Conservation (phyloP, 768 basidiomycete genomes). For the Leccinum rimulosum region DNA sequence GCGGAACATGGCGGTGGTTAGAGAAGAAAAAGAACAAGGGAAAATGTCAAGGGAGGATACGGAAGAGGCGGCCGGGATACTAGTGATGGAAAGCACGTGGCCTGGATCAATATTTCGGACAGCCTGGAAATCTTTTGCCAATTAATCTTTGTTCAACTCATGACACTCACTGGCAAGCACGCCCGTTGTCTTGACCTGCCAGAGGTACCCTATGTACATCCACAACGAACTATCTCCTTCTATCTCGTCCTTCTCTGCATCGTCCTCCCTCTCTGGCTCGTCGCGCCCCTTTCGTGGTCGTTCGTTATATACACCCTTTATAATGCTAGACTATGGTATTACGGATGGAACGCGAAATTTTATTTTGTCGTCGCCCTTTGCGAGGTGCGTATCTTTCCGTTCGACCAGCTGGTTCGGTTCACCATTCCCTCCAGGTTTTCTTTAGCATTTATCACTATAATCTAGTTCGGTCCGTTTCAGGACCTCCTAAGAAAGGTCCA, state of each 20-base stretch:
- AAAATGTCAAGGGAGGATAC: slow-evolving; percentile 33
- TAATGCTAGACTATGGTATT: slow-evolving; percentile 41
- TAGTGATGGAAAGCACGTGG: background rate
- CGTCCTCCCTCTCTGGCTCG: slow-evolving; percentile 63
- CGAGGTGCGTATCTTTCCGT: slow-evolving; percentile 46
- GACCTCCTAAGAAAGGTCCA: slow-evolving; percentile 42
- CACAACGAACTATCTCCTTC: slow-evolving; percentile 47
- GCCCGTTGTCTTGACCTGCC: slow-evolving; percentile 12
- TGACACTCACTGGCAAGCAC: background rate
- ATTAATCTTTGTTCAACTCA: background rate
- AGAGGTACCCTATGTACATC: slow-evolving; percentile 38
- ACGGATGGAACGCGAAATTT: slow-evolving; percentile 36
- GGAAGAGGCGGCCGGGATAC: slow-evolving; percentile 14
- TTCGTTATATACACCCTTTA: slow-evolving; percentile 51
- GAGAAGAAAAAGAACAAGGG: slow-evolving; percentile 8
- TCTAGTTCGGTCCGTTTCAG: slow-evolving; percentile 47
- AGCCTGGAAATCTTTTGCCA: background rate
- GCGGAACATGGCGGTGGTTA: slow-evolving; percentile 51
- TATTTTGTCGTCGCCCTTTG: slow-evolving; percentile 51
- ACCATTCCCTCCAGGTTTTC: slow-evolving; percentile 45
- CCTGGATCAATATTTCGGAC: background rate
- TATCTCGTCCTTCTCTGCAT: slow-evolving; percentile 55
- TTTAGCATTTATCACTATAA: slow-evolving; percentile 66
- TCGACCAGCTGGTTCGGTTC: background rate
- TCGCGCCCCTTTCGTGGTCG: slow-evolving; percentile 62